phyloP scores from a whole-genome alignment of 805 yeast species.

The Metschnikowia henanensis region DNA sequence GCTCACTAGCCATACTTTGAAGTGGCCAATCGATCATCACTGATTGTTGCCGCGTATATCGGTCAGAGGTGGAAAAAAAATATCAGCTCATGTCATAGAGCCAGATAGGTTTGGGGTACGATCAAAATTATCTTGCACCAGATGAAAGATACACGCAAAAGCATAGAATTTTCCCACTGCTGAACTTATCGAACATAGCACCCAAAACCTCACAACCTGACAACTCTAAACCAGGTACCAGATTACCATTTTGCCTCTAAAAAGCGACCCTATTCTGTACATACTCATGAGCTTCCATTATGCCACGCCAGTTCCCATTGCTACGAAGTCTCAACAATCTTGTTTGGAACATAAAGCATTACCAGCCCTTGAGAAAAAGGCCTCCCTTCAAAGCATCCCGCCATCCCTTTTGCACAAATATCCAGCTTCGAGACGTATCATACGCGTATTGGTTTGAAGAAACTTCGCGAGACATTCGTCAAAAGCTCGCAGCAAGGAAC shows the following conservation, averaged over 20 bases:
- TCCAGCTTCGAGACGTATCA: constrained; percentile 18
- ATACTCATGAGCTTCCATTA: constrained; percentile 8
- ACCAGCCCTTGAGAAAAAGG: constrained; percentile 10
- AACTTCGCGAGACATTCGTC: constrained; percentile 13
- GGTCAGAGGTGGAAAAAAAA: neutral
- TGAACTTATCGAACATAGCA: no score
- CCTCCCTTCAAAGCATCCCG: constrained; percentile 17
- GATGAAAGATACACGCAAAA: no score
- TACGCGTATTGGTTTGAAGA: constrained; percentile 19
- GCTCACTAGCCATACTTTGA: neutral
- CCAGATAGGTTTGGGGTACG: neutral
- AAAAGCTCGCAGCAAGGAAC: constrained; percentile 5
- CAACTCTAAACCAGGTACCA: no score
- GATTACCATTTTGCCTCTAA: no score
- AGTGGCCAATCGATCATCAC: constrained; percentile 2
- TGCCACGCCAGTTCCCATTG: constrained; percentile 18
- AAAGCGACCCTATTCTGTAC: neutral
- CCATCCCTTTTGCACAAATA: constrained; percentile 19
- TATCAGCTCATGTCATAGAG: constrained; percentile 1
- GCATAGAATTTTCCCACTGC: no score
- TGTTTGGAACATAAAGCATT: constrained; percentile 17
- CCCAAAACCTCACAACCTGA: no score
- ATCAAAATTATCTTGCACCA: no score
- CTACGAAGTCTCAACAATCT: constrained; percentile 12
- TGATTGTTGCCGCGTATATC: constrained; percentile 1